A percentile compares a stretch with the other conserved stretches of the same genome.
Evolutionary conservation across 345 rosid genomes (phyloP).

Genomic region (Balakata baccata): DNA sequence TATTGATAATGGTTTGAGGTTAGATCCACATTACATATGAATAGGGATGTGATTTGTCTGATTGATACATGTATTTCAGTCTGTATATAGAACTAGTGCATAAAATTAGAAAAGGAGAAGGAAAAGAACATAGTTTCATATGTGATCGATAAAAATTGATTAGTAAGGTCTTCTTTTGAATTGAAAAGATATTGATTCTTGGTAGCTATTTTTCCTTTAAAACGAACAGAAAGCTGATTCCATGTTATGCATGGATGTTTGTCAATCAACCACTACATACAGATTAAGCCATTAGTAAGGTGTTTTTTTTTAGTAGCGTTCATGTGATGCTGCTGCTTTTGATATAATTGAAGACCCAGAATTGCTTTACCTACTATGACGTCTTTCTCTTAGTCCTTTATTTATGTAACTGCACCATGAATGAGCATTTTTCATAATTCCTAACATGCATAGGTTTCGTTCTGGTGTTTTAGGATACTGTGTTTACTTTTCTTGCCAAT

Average conservation of each 20-base stretch:
- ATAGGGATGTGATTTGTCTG: slow-evolving; percentile 3
- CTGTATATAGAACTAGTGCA: neutral
- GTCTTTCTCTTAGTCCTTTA: neutral
- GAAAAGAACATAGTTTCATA: neutral
- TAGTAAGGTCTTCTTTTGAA: neutral
- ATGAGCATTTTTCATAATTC: neutral
- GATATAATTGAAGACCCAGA: neutral
- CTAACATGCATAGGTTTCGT: neutral
- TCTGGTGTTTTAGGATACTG: no score
- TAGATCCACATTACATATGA: slow-evolving; percentile 11
- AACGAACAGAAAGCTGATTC: neutral
- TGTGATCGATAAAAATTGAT: neutral
- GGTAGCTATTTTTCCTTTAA: neutral
- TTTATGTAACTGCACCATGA: neutral
- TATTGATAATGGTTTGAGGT: slow-evolving; percentile 14
- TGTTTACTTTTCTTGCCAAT: neutral
- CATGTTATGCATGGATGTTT: neutral
- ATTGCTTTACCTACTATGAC: neutral
- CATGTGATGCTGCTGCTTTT: neutral
- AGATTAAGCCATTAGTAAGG: no score
- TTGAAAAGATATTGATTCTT: no score
- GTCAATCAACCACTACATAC: neutral
- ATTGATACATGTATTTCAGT: neutral
- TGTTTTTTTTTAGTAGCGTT: neutral
- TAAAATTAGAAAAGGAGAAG: neutral